These are phyloP conservation scores for Stellera chamaejasme DNA, from an alignment of 345 rosid genomes.

Conservation along the genomic window DNA sequence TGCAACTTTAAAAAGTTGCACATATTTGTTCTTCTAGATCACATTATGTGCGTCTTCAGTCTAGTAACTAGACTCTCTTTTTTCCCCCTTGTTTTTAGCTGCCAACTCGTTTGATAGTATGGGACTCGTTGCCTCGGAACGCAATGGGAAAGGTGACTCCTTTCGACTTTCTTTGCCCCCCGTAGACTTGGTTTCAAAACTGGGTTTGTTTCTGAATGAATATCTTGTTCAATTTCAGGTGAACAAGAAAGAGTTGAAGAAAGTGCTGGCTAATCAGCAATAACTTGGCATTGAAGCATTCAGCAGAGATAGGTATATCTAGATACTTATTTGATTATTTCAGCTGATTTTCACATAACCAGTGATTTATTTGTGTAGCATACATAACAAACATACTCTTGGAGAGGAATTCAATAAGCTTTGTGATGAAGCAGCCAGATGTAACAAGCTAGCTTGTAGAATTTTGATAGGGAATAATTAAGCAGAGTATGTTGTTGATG, in stretches of 20 bases:
- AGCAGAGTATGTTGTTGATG: no score
- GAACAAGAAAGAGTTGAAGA: conserved; percentile 89
- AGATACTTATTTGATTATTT: no score
- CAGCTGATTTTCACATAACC: no score
- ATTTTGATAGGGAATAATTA: no score
- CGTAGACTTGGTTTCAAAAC: conserved; percentile 1
- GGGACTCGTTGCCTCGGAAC: conserved; percentile 91
- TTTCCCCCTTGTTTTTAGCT: conserved; percentile 49
- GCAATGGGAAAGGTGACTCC: conserved; percentile 93
- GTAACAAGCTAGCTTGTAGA: no score
- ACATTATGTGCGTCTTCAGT: not conserved
- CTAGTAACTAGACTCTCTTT: not conserved
- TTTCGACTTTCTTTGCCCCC: not conserved
- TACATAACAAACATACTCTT: no score
- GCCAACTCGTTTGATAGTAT: conserved; percentile 69
- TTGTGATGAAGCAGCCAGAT: no score
- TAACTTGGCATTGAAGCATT: conserved; percentile 7
- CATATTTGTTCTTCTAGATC: no score
- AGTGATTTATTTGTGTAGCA: no score
- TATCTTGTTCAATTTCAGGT: conserved; percentile 39
- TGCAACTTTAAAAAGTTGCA: no score
- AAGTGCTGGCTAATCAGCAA: conserved; percentile 32
- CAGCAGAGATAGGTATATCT: no score
- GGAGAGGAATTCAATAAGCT: no score
- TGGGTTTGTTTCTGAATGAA: not conserved